Evolutionary conservation across 768 basidiomycete genomes (phyloP).

Genomic region (Mycena metata): DNA sequence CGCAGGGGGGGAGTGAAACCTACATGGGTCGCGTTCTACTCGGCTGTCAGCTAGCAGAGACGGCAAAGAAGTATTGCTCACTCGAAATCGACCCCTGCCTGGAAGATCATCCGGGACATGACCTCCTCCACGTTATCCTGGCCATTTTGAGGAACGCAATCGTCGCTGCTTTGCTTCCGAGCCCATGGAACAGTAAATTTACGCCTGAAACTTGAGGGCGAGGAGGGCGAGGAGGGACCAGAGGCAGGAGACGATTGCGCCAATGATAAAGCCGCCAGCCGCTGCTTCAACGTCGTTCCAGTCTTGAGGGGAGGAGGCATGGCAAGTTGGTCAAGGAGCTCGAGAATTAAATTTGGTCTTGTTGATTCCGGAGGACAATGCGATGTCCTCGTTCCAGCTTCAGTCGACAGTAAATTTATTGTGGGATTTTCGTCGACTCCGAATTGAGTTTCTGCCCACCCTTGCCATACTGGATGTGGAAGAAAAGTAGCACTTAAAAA

Average conservation of each 20-base stretch:
- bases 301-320: slow-evolving; percentile 36
- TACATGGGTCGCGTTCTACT: slow-evolving; percentile 89
- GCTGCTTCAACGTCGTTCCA: slow-evolving; percentile 34
- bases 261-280: slow-evolving; percentile 29
- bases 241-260: slow-evolving; percentile 30
- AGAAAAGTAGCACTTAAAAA: no score
- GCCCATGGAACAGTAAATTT: slow-evolving; percentile 38
- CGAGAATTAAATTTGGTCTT: slow-evolving; percentile 4
- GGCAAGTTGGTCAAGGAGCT: background rate
- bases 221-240: slow-evolving; percentile 23
- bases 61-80: slow-evolving; percentile 51
- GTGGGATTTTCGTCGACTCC: no score
- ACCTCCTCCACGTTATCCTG: slow-evolving; percentile 71
- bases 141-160: slow-evolving; percentile 41
- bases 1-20: slow-evolving; percentile 43
- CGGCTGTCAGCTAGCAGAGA: slow-evolving; percentile 23
- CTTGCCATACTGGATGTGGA: no score
- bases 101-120: slow-evolving; percentile 82
- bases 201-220: slow-evolving; percentile 30
- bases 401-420: no score
- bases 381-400: background rate
- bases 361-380: background rate
- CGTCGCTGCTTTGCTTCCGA: slow-evolving; percentile 28
- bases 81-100: slow-evolving; percentile 93
- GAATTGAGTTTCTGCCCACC: no score